phyloP scores from a whole-genome alignment of 495 filamentous ascomycete genomes.

The Aspergillus egyptiacus region DNA sequence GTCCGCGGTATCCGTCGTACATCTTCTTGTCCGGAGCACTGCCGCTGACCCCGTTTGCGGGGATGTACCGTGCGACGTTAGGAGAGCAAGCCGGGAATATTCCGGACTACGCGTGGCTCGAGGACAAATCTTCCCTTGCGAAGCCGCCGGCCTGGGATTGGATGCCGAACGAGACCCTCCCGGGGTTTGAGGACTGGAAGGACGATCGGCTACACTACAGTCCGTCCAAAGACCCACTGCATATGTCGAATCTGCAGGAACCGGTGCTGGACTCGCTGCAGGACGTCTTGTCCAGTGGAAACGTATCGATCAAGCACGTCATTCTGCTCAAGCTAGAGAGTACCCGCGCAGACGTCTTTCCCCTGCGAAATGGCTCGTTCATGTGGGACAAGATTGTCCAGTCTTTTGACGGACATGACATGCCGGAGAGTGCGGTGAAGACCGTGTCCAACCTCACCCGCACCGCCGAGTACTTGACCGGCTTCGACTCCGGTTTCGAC shows the following conservation, averaged over 20 bases:
- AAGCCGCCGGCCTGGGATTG: slow-evolving; percentile 23
- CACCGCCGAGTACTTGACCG: slow-evolving; percentile 39
- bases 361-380: slow-evolving; percentile 37
- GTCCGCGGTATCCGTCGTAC: slow-evolving; percentile 28
- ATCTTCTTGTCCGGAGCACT: slow-evolving; percentile 30
- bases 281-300: slow-evolving; percentile 25
- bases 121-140: slow-evolving; percentile 19
- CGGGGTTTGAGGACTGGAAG: slow-evolving; percentile 36
- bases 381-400: slow-evolving; percentile 37
- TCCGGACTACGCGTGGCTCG: slow-evolving; percentile 21
- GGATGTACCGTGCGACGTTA: slow-evolving; percentile 20
- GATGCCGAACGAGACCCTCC: slow-evolving; percentile 23
- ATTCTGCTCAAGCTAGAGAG: slow-evolving; percentile 44
- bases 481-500: slow-evolving; percentile 35
- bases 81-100: slow-evolving; percentile 24
- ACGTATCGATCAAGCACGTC: slow-evolving; percentile 45
- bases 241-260: slow-evolving; percentile 41
- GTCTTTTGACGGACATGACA: slow-evolving; percentile 24
- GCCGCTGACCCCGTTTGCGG: slow-evolving; percentile 24
- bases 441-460: slow-evolving; percentile 37
- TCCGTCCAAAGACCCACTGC: slow-evolving; percentile 35
- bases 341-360: slow-evolving; percentile 45
- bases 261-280: slow-evolving; percentile 32
- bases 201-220: slow-evolving; percentile 30
- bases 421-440: slow-evolving; percentile 24